Conservation (phyloP, 441 rosid genomes). For the Gossypium trilobum region DNA sequence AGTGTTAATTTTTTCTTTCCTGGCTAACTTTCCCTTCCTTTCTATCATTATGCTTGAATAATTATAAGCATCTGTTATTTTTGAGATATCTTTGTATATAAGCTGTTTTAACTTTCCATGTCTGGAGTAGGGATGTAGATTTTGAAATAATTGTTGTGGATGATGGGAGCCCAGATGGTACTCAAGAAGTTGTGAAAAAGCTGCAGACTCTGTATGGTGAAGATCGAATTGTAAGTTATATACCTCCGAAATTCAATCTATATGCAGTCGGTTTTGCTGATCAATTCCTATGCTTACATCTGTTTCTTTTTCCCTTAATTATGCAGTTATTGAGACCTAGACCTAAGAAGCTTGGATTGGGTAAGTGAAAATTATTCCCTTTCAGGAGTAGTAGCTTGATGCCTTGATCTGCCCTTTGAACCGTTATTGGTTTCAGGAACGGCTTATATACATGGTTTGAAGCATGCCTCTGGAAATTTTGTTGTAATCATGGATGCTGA, state of each 20-base stretch:
- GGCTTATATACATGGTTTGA: constrained; percentile 82
- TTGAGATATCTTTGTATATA: not conserved
- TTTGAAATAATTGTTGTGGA: constrained; percentile 87
- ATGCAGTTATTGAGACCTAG: constrained; percentile 79
- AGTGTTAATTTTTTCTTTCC: too few relatives aligned
- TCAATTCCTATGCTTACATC: not conserved
- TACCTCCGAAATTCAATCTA: not conserved
- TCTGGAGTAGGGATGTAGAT: constrained; percentile 53
- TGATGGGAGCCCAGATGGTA: constrained; percentile 97
- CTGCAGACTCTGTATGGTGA: constrained; percentile 80
- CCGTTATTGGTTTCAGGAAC: constrained; percentile 50
- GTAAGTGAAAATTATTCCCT: constrained; percentile 29
- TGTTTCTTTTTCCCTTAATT: constrained; percentile 6
- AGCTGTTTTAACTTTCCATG: not conserved
- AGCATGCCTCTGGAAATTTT: constrained; percentile 84
- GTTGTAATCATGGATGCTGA: constrained; percentile 98
- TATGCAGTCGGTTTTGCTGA: not conserved
- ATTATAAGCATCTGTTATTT: not conserved
- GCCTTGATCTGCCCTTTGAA: constrained; percentile 12
- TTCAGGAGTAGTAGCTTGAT: not conserved
- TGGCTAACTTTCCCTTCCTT: too few relatives aligned
- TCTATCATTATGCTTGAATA: too few relatives aligned
- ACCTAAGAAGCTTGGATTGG: constrained; percentile 87
- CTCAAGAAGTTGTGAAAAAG: constrained; percentile 76
- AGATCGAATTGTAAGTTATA: constrained; percentile 56